These are phyloP conservation scores for Manihot esculenta DNA, from an alignment of 441 rosid genomes.

Conservation along the genomic window DNA sequence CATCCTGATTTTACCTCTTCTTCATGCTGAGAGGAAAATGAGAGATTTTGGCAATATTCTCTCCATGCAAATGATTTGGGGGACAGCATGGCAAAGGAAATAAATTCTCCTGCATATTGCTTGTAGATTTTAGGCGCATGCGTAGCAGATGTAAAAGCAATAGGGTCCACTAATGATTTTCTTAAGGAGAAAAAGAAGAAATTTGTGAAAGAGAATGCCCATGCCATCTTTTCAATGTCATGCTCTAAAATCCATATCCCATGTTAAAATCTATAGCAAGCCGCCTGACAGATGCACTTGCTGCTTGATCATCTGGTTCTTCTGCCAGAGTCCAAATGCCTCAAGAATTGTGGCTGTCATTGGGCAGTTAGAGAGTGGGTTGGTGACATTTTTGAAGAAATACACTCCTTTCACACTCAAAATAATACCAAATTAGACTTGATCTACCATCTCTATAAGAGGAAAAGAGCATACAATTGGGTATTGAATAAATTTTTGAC, in stretches of 20 bases:
- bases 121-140: slow-evolving; percentile 14
- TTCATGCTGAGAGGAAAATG: too few relatives aligned
- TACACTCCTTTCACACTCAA: not conserved
- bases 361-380: slow-evolving; percentile 24
- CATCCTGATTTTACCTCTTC: too few relatives aligned
- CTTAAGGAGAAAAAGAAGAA: not conserved
- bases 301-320: not conserved
- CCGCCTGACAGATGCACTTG: slow-evolving; percentile 1
- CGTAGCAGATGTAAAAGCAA: not conserved
- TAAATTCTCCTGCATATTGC: not conserved
- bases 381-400: slow-evolving; percentile 13
- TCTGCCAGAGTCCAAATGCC: not conserved
- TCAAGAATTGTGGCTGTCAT: not conserved
- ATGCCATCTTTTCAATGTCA: not conserved
- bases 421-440: too few relatives aligned
- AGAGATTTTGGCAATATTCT: not conserved
- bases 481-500: not conserved
- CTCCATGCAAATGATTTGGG: not conserved
- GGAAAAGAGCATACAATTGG: not conserved
- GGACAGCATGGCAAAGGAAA: not conserved
- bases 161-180: slow-evolving; percentile 4
- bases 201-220: not conserved
- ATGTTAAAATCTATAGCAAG: not conserved
- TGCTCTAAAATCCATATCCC: slow-evolving; percentile 8
- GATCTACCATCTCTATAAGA: too few relatives aligned